A percentile compares a stretch with the other conserved stretches of the same genome.
Evolutionary conservation across 176 grass and related monocot genomes (phyloP).

Genomic region (Carex myosuroides): DNA sequence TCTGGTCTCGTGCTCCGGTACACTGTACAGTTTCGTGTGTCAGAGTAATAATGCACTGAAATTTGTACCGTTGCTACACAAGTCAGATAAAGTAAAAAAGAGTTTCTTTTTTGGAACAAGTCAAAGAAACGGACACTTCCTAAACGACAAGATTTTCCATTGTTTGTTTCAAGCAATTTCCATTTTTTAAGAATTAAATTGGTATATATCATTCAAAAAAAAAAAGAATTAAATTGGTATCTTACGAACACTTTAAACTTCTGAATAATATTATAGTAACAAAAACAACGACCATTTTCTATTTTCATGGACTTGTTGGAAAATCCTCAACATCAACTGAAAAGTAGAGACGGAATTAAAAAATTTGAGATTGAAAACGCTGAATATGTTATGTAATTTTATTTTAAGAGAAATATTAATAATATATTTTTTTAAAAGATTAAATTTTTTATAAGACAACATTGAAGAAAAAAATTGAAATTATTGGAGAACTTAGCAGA

Average conservation of each 20-base stretch:
- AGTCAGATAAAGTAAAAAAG: not conserved
- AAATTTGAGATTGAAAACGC: too few relatives aligned
- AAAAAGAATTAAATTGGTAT: not conserved
- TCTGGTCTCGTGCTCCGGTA: not conserved
- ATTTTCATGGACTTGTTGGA: not conserved
- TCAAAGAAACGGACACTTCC: slow-evolving; percentile 2
- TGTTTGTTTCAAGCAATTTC: not conserved
- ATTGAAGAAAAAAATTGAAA: too few relatives aligned
- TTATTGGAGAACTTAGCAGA: too few relatives aligned
- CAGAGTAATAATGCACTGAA: not conserved
- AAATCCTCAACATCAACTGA: not conserved
- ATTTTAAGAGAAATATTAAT: too few relatives aligned
- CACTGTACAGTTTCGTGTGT: not conserved
- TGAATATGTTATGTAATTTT: too few relatives aligned
- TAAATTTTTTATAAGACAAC: too few relatives aligned
- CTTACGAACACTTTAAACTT: not conserved
- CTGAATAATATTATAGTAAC: too few relatives aligned
- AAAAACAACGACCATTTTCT: not conserved
- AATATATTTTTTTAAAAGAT: too few relatives aligned
- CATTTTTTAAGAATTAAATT: not conserved
- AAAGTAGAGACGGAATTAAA: too few relatives aligned
- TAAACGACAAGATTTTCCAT: slow-evolving; percentile 5
- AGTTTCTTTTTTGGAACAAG: not conserved
- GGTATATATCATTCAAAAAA: too few relatives aligned
- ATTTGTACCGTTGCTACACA: not conserved